A percentile compares a stretch with the other conserved stretches of the same genome.
These are phyloP conservation scores for Aspergillus pseudoviridinutans DNA, from an alignment of 2,329 filamentous ascomycete genomes.

Conservation along the genomic window DNA sequence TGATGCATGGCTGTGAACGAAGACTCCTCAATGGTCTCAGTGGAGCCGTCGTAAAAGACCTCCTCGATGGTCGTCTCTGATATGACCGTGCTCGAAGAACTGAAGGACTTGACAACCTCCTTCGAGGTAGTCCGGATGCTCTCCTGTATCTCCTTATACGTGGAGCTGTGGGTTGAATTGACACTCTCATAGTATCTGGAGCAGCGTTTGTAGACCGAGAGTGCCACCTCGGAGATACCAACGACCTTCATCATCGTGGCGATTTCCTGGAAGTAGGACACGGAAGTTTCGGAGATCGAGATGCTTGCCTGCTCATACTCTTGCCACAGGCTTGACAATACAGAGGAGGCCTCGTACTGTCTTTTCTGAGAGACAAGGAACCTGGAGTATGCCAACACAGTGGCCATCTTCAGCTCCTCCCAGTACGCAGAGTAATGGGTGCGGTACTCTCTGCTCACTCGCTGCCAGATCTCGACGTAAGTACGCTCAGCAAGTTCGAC, in stretches of 20 bases:
- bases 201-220: slow-evolving; percentile 47
- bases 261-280: slow-evolving; percentile 36
- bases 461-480: slow-evolving; percentile 51
- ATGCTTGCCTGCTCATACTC: slow-evolving; percentile 47
- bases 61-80: slow-evolving; percentile 44
- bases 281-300: slow-evolving; percentile 36
- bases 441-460: slow-evolving; percentile 46
- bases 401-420: slow-evolving; percentile 47
- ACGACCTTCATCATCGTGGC: slow-evolving; percentile 46
- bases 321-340: slow-evolving; percentile 46
- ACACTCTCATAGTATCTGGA: slow-evolving; percentile 36
- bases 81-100: slow-evolving; percentile 32
- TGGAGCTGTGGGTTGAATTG: slow-evolving; percentile 27
- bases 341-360: slow-evolving; percentile 42
- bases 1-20: slow-evolving; percentile 41
- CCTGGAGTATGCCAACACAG: slow-evolving; percentile 44
- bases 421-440: slow-evolving; percentile 40
- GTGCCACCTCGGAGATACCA: slow-evolving; percentile 42
- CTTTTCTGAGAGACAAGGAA: slow-evolving; percentile 47
- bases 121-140: slow-evolving; percentile 42
- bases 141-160: slow-evolving; percentile 43
- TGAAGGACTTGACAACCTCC: slow-evolving; percentile 39
- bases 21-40: slow-evolving; percentile 39
- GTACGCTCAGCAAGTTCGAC: slow-evolving; percentile 41
- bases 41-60: slow-evolving; percentile 41